phyloP scores from a whole-genome alignment of 2,329 filamentous ascomycete species.

The Diplodia sapinea region DNA sequence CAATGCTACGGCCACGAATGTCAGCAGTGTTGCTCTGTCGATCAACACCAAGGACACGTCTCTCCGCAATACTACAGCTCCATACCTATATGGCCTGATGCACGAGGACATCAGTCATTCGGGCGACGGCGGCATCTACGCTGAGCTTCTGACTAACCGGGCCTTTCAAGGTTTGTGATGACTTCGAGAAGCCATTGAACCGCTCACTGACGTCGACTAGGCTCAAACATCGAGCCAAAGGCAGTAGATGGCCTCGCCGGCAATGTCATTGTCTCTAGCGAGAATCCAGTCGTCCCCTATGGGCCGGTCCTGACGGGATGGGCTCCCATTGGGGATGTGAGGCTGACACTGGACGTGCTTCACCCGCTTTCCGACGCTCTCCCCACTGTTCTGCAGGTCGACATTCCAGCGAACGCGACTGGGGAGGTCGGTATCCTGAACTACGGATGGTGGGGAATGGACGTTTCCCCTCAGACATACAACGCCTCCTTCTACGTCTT shows the following conservation, averaged over 20 bases:
- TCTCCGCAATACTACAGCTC: slow-evolving; percentile 28
- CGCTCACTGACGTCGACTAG: slow-evolving; percentile 14
- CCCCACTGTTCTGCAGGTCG: slow-evolving; percentile 51
- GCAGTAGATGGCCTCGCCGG: slow-evolving; percentile 36
- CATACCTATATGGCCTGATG: slow-evolving; percentile 32
- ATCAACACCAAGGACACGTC: slow-evolving; percentile 30
- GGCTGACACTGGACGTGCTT: slow-evolving; percentile 48
- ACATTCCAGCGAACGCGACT: slow-evolving; percentile 44
- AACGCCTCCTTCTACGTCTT: slow-evolving; percentile 58
- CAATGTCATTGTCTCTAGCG: slow-evolving; percentile 36
- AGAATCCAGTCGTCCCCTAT: slow-evolving; percentile 42
- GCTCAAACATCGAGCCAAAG: slow-evolving; percentile 36
- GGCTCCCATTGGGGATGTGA: slow-evolving; percentile 44
- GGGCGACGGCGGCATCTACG: slow-evolving; percentile 75
- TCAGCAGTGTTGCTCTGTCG: slow-evolving; percentile 22
- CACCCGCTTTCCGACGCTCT: slow-evolving; percentile 54
- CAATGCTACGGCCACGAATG: slow-evolving; percentile 28
- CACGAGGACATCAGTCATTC: slow-evolving; percentile 68
- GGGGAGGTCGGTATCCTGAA: slow-evolving; percentile 57
- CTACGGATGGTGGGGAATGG: slow-evolving; percentile 59
- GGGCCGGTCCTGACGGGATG: slow-evolving; percentile 38
- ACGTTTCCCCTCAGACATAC: slow-evolving; percentile 56
- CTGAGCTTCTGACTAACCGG: slow-evolving; percentile 71
- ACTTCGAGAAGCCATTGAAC: not conserved
- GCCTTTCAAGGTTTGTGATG: slow-evolving; percentile 64